Evolutionary conservation across 352 stramenopile species (phyloP), one percentile per base, ranked within the genome.

Genomic region (Phytophthora syringae): DNA sequence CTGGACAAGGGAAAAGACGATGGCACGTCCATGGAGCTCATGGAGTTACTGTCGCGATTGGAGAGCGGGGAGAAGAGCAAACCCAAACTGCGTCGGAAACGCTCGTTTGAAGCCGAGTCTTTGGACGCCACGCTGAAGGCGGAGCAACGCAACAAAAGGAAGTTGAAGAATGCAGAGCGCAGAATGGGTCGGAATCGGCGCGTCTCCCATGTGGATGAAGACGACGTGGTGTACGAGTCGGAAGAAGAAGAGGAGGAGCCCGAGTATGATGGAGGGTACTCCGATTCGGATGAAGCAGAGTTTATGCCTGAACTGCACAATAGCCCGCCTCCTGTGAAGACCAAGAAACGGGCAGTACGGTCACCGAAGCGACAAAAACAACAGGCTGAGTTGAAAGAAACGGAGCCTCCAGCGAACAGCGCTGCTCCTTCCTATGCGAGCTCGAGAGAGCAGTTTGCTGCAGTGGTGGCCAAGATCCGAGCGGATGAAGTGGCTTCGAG

Each of bases 1-100:
- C 22, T 47, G 24, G 80, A 92, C 32, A 61, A 79, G 21, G 70
- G 72, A 20, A 76, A 81, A 37, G 76, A 92, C 60, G 36, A 61
- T 16, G 45, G 72, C 5, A 70, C 65, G 7, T 67, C 83, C 20
- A 13, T 45, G 0, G 71, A 78, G 16, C 53, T 85, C 30, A 60
- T 61, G 13, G 30, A 72, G 40, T 18, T 86, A n/a, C 36, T 89
- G 32, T 62, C 63, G 16, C 50, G 34, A 2, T 34, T 81, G 27
- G 52, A 66, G 53, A n/a, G 42, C 25, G 21, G 63, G 11, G 66
- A 58, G 20, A 66, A 52, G 42, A 47, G 11, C 12, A 69, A 70
- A 21, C 30, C 37, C 20, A 80, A 72, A 18, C 9, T 54, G 34
- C 77, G 51, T 37, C 56, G 48, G 44, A 73, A 54, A 56, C 55